Percentiles rank a stretch among this genome's conserved stretches.
Conservation (phyloP, 2,329 filamentous ascomycete genomes). For the Xylaria sp. region DNA sequence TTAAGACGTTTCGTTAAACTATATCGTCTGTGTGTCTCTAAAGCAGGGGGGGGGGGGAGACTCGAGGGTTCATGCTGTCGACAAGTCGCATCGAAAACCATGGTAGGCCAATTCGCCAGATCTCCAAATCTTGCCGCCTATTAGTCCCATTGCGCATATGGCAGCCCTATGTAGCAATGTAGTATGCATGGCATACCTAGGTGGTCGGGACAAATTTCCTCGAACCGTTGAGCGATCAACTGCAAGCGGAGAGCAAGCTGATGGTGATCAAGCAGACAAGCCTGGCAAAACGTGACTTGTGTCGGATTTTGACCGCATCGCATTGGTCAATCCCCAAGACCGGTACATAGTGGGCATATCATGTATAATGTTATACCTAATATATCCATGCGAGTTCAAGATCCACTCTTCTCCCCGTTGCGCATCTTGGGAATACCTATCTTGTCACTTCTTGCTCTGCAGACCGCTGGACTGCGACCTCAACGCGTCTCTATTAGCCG, state of each 20-base stretch:
- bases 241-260: slow-evolving; percentile 12
- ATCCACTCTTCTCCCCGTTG: background rate
- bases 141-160: background rate
- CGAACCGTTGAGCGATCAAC: slow-evolving; percentile 23
- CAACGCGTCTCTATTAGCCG: no score
- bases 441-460: background rate
- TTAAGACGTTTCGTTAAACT: slow-evolving; percentile 16
- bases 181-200: background rate
- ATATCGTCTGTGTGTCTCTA: background rate
- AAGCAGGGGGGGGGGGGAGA: slow-evolving; percentile 1
- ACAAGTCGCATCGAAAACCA: background rate
- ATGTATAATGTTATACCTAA: slow-evolving; percentile 10
- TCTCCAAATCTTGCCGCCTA: background rate
- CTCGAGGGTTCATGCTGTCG: slow-evolving; percentile 1
- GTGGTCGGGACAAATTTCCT: slow-evolving; percentile 12
- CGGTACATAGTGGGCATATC: no score
- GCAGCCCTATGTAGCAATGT: slow-evolving; percentile 11
- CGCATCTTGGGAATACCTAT: slow-evolving; percentile 1
- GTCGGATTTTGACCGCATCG: slow-evolving; percentile 36
- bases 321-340: slow-evolving; percentile 21
- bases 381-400: background rate
- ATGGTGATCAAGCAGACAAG: slow-evolving; percentile 14
- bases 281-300: slow-evolving; percentile 39
- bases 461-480: background rate
- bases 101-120: no score